These are phyloP conservation scores for Prunus yedoensis DNA, from an alignment of 331 rosid genomes.

Conservation along the genomic window DNA sequence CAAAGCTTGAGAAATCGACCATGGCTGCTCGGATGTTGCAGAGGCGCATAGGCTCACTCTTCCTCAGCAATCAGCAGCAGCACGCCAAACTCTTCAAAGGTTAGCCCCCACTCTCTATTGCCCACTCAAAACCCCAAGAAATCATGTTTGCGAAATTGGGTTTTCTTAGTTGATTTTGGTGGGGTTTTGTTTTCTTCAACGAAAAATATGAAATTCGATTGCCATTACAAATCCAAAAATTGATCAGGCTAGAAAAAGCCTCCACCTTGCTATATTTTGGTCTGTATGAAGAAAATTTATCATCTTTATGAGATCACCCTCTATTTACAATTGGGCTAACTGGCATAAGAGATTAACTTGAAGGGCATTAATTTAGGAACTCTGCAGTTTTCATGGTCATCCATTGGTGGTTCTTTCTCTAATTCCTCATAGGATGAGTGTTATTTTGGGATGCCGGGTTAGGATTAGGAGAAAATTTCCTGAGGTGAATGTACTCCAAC, in stretches of 20 bases:
- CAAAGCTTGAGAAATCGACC: neutral
- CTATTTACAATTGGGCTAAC: neutral
- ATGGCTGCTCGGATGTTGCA: conserved; percentile 56
- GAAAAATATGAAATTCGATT: neutral
- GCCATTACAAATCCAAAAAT: neutral
- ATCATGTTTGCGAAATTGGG: neutral
- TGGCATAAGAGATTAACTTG: neutral
- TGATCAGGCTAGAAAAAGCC: neutral
- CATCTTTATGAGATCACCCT: neutral
- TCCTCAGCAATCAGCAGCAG: conserved; percentile 20
- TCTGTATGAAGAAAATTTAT: neutral
- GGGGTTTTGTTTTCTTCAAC: neutral
- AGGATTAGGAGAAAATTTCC: neutral
- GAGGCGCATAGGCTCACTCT: conserved; percentile 44
- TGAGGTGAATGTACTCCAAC: neutral
- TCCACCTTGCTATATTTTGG: neutral
- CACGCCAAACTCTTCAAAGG: conserved; percentile 30
- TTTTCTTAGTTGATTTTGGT: neutral
- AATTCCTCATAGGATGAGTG: neutral
- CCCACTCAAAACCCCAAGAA: neutral
- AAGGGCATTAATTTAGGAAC: neutral
- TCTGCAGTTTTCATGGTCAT: neutral
- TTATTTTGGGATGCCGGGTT: neutral
- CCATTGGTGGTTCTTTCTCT: neutral
- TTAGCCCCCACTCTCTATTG: conserved; percentile 14